Percentiles rank a stretch among this genome's conserved stretches.
Evolutionary conservation across 2,329 filamentous ascomycete species (phyloP).

Genomic region (Diaporthe longicolla): DNA sequence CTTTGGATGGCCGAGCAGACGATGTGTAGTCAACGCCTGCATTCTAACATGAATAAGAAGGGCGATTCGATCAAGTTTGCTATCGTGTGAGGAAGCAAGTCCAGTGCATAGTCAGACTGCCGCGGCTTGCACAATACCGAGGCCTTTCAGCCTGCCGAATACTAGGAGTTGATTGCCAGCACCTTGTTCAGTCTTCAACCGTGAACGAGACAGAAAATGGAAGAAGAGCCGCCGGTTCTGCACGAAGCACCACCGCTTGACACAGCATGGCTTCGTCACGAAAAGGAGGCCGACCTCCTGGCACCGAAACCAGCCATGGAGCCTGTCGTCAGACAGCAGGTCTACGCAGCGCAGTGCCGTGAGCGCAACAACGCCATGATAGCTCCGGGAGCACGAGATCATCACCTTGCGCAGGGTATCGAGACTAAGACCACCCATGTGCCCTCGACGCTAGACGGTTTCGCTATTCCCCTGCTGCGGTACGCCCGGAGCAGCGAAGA

Average conservation of each 20-base stretch:
- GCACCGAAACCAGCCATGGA: constrained; percentile 48
- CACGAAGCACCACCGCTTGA: constrained; percentile 55
- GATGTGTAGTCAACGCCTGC: no score
- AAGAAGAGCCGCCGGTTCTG: constrained; percentile 48
- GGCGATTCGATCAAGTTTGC: not conserved
- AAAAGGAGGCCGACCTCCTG: constrained; percentile 50
- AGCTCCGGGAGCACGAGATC: constrained; percentile 52
- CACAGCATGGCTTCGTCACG: constrained; percentile 57
- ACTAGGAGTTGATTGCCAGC: not conserved
- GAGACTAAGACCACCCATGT: constrained; percentile 48
- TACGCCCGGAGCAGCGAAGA: constrained; percentile 47
- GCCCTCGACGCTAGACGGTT: constrained; percentile 52
- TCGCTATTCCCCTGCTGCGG: constrained; percentile 55
- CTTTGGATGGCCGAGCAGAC: no score
- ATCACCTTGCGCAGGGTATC: constrained; percentile 55
- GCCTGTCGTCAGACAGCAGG: constrained; percentile 53
- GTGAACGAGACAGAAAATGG: constrained; percentile 3
- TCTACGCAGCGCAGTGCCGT: constrained; percentile 59
- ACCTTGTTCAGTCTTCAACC: not conserved
- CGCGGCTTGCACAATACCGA: no score
- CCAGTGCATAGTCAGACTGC: not conserved
- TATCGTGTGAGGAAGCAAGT: not conserved
- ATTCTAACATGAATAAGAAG: not conserved
- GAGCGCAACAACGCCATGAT: constrained; percentile 55
- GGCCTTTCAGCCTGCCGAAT: not conserved